Percentiles rank a stretch among this genome's conserved stretches.
Evolutionary conservation across 1,284 basidiomycete species (phyloP).

Genomic region (Fomitopsis pinicola): DNA sequence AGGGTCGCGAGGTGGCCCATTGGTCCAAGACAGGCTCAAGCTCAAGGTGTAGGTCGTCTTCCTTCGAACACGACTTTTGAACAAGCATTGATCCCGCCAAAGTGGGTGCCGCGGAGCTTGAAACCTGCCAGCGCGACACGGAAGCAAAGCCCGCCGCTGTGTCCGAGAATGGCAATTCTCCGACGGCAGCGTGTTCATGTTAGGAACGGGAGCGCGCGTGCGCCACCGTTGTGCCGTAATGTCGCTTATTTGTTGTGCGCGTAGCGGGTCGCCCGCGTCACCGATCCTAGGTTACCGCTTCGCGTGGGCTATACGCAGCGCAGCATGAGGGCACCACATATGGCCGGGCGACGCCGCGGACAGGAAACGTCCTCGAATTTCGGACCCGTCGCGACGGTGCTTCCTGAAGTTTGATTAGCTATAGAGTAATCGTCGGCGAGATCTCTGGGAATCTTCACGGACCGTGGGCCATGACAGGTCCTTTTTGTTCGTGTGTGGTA

Average conservation of each 20-base stretch:
- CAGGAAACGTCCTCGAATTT: conserved; percentile 7
- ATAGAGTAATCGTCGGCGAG: conserved; percentile 4
- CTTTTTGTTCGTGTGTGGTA: conserved; percentile 3
- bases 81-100: neutral
- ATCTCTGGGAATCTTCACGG: conserved; percentile 6
- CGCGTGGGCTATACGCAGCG: neutral
- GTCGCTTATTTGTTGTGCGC: neutral
- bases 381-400: conserved; percentile 8
- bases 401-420: conserved; percentile 10
- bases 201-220: neutral
- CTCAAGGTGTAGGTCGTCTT: neutral
- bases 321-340: neutral
- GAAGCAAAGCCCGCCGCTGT: neutral
- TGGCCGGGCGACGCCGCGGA: neutral
- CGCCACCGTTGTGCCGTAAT: neutral
- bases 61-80: neutral
- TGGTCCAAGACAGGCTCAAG: neutral
- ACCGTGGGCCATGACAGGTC: neutral
- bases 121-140: neutral
- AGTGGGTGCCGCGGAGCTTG: neutral
- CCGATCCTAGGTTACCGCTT: neutral
- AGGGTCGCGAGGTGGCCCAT: neutral
- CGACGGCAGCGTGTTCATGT: neutral
- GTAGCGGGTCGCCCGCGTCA: neutral
- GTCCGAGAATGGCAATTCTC: neutral